phyloP scores from a whole-genome alignment of 2,329 filamentous ascomycete genomes.

The Epichloe gansuensis region DNA sequence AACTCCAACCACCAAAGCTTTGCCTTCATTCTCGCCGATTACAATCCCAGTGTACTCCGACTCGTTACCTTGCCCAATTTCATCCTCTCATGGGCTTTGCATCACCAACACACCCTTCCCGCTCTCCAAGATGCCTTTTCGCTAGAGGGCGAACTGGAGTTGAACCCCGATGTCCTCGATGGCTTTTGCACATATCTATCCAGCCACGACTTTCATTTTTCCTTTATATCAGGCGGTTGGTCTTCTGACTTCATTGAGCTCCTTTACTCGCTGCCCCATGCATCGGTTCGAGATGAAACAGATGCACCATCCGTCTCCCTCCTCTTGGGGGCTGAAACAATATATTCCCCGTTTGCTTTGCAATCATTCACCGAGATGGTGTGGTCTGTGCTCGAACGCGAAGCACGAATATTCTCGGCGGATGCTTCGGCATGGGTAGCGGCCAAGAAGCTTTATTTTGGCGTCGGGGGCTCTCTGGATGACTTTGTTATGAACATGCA shows the following conservation, averaged over 20 bases:
- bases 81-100: slow-evolving; percentile 53
- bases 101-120: slow-evolving; percentile 22
- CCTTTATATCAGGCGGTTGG: slow-evolving; percentile 67
- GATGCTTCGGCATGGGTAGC: slow-evolving; percentile 52
- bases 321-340: slow-evolving; percentile 66
- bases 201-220: slow-evolving; percentile 39
- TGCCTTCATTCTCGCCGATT: slow-evolving; percentile 60
- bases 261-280: slow-evolving; percentile 26
- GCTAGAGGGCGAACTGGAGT: slow-evolving; percentile 48
- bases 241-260: slow-evolving; percentile 49
- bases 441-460: slow-evolving; percentile 73
- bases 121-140: slow-evolving; percentile 33
- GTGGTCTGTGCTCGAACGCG: slow-evolving; percentile 40
- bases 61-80: slow-evolving; percentile 72
- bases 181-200: slow-evolving; percentile 45
- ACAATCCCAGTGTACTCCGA: slow-evolving; percentile 65
- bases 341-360: slow-evolving; percentile 65
- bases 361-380: slow-evolving; percentile 56
- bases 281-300: background rate
- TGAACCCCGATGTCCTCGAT: slow-evolving; percentile 42
- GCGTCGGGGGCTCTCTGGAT: slow-evolving; percentile 69
- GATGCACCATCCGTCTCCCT: slow-evolving; percentile 24
- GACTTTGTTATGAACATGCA: slow-evolving; percentile 50
- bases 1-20: slow-evolving; percentile 27
- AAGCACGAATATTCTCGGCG: slow-evolving; percentile 20